phyloP scores from a whole-genome alignment of 2,329 filamentous ascomycete genomes.

The Colletotrichum trifolii region DNA sequence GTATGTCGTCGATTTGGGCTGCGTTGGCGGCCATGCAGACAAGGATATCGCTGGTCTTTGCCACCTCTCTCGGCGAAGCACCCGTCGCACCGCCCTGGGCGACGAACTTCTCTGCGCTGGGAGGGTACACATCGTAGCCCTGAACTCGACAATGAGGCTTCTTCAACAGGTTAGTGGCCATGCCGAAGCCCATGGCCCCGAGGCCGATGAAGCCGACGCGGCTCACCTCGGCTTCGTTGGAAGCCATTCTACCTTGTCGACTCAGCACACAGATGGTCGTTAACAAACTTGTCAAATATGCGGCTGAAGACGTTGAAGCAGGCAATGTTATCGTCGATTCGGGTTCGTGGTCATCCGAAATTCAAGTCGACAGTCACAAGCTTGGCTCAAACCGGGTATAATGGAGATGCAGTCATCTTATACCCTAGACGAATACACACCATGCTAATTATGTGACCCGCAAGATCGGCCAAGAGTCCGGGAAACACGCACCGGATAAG shows the following conservation, averaged over 20 bases:
- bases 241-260: conserved; percentile 20
- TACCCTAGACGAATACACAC: conserved; percentile 10
- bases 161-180: conserved; percentile 47
- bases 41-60: conserved; percentile 43
- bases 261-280: too few species aligned
- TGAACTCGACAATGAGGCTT: conserved; percentile 44
- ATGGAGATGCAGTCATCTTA: conserved; percentile 29
- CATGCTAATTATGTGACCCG: not conserved
- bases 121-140: conserved; percentile 46
- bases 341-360: conserved; percentile 9
- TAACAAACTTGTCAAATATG: too few species aligned
- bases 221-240: conserved; percentile 12
- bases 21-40: conserved; percentile 51
- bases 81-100: conserved; percentile 39
- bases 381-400: conserved; percentile 1
- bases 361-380: not conserved
- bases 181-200: conserved; percentile 52
- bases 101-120: conserved; percentile 44
- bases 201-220: conserved; percentile 49
- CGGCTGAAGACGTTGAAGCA: too few species aligned
- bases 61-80: conserved; percentile 43
- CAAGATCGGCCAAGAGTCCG: conserved; percentile 16
- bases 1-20: conserved; percentile 45
- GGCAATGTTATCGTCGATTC: too few species aligned
- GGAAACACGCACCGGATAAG: not conserved